Base-by-base conservation (phyloP, 2,329 filamentous ascomycete species). In the Aotearoamyces nothofagi region DNA sequence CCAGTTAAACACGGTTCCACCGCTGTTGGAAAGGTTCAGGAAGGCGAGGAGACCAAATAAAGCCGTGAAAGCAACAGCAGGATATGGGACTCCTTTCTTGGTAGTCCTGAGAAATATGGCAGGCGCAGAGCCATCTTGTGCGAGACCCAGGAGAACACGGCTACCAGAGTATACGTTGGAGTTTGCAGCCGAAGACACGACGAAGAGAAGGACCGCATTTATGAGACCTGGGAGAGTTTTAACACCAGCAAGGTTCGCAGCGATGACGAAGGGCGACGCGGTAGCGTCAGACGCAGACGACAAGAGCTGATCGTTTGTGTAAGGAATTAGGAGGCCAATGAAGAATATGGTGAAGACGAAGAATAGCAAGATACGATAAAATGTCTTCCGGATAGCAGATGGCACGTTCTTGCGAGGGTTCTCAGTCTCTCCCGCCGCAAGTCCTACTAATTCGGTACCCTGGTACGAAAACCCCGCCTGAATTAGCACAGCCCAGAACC, bases 171-270 rank as follows among this genome's bases (percentile, higher is more conserved):
- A 82, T 34, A 84, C 64, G 53, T 80, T 80, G 9, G 77, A 78
- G 54, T 79, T 82, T 34, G 77, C 80, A 5, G 80, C 79, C 0
- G 78, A 81, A 40, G 83, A 69, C 5, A 84, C 80, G 3, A 78
- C 79, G 0, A 78, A 81, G 13, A 87, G 60, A 7, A 87, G 67
- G 5, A 83, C 72, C 10, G 71, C 78, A 51, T 87, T 87, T 60
- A 87, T 73, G 46, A 86, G 73, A 41, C 69, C 58, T 5, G 71
- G 66, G 4, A 82, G 64, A 3, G 68, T 63, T 5, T 57, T 54
- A 33, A 81, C 70, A 22, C 75, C 75, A 16, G 75, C 76, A 11
- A 67, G 58, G 17, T 61, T 57, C 20, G 63, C 65, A 16, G 66
- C 64, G 38, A 73, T 66, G 28, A 73, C 69, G 50, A 74, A 70